Evolutionary conservation across 139 green algal species (phyloP).

Genomic region (Microglena sp.): DNA sequence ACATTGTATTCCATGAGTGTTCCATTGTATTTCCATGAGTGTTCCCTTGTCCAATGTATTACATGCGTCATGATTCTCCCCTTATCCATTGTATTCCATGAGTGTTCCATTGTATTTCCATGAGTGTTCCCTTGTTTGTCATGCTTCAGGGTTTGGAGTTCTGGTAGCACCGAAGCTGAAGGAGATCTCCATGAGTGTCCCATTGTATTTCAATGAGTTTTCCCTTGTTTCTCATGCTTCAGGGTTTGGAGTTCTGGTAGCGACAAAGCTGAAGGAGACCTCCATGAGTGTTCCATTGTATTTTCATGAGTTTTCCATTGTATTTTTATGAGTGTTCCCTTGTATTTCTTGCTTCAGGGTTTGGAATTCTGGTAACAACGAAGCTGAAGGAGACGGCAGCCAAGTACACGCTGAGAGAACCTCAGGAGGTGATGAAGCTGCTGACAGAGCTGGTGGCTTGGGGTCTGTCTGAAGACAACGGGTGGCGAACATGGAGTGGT

Average conservation of each 20-base stretch:
- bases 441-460: slow-evolving; percentile 36
- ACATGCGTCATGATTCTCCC: too few relatives aligned
- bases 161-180: slow-evolving; percentile 68
- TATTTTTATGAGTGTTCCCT: background rate
- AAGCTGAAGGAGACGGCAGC: slow-evolving; percentile 69
- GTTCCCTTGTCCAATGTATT: too few relatives aligned
- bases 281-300: background rate
- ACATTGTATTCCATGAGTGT: too few relatives aligned
- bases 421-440: slow-evolving; percentile 47
- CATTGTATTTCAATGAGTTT: too few relatives aligned
- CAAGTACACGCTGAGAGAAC: slow-evolving; percentile 60
- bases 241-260: too few relatives aligned
- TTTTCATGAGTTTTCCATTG: background rate
- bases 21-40: background rate
- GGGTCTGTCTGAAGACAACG: slow-evolving; percentile 20
- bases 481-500: slow-evolving; percentile 19
- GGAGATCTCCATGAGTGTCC: too few relatives aligned
- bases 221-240: too few relatives aligned
- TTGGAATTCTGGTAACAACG: slow-evolving; percentile 75
- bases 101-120: background rate
- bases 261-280: slow-evolving; percentile 61
- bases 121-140: background rate
- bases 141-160: too few relatives aligned
- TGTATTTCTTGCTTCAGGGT: slow-evolving; percentile 28
- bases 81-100: too few relatives aligned